Percentiles rank a stretch among this genome's conserved stretches.
Evolutionary conservation across 2,329 filamentous ascomycete genomes (phyloP).

Genomic region (Diplodia intermedia): DNA sequence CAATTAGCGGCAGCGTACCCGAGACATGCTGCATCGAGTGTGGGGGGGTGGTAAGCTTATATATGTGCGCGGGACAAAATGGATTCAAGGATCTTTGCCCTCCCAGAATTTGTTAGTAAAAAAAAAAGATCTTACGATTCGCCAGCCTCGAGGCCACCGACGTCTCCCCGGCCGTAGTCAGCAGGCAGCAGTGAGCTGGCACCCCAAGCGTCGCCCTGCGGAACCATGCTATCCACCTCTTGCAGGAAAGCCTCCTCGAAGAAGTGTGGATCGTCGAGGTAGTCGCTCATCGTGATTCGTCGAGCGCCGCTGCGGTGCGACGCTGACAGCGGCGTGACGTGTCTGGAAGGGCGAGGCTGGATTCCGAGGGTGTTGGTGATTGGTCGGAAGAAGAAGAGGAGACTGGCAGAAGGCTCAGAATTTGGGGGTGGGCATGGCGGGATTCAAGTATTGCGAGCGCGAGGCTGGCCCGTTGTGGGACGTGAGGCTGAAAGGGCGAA

Average conservation of each 20-base stretch:
- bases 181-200: not conserved
- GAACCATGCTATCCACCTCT: not conserved
- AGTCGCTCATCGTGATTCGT: not conserved
- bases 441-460: not conserved
- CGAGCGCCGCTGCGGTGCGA: not conserved
- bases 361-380: not conserved
- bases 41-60: too few relatives aligned
- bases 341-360: constrained; percentile 11
- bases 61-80: too few relatives aligned
- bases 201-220: not conserved
- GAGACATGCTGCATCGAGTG: not conserved
- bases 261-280: not conserved
- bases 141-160: not conserved
- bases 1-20: too few relatives aligned
- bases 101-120: not conserved
- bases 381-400: not conserved
- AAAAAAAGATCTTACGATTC: not conserved
- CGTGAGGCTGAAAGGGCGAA: not conserved
- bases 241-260: not conserved
- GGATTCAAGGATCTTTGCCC: constrained; percentile 8
- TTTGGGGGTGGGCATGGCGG: not conserved
- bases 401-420: not conserved
- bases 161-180: not conserved
- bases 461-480: not conserved
- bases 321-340: not conserved